Percentiles rank a stretch among this genome's conserved stretches.
Conservation (phyloP, 1,139 yeast genomes). For the Saccharomyces hybrid region DNA sequence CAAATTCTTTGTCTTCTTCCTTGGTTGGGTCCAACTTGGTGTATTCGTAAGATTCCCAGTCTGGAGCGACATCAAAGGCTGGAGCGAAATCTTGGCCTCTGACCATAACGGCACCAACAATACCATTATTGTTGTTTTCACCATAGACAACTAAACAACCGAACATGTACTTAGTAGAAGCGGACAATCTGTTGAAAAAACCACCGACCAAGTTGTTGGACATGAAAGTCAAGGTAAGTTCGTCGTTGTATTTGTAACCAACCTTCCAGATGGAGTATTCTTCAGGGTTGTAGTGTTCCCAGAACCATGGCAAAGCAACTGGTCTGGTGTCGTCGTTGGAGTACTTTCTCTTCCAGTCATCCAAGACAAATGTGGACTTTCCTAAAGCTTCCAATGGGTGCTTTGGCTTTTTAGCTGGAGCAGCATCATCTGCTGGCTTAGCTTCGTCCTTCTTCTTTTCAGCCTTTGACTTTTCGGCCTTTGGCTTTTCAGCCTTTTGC, state of each 20-base stretch:
- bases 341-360: conserved; percentile 96
- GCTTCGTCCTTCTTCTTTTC: conserved; percentile 33
- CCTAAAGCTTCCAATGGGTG: conserved; percentile 89
- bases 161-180: conserved; percentile 88
- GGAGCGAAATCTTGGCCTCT: conserved; percentile 91
- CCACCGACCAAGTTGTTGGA: conserved; percentile 98
- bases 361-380: conserved; percentile 60
- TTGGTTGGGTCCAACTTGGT: conserved; percentile 58
- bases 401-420: conserved; percentile 52
- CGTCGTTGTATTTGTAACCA: conserved; percentile 96
- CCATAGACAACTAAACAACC: conserved; percentile 94
- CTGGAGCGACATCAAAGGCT: conserved; percentile 98
- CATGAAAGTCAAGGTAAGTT: conserved; percentile 95
- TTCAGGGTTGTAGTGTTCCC: conserved; percentile 86
- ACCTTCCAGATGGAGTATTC: conserved; percentile 97
- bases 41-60: conserved; percentile 81
- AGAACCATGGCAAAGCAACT: conserved; percentile 95
- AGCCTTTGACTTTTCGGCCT: conserved; percentile 32
- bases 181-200: conserved; percentile 92
- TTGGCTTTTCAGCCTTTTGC: conserved; percentile 48
- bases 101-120: conserved; percentile 87
- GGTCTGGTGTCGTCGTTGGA: conserved; percentile 97
- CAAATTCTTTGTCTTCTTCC: conserved; percentile 53
- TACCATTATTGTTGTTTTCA: conserved; percentile 98
- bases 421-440: conserved; percentile 26